Evolutionary conservation across 1,284 basidiomycete genomes (phyloP).

Genomic region (Puccinia polysora): DNA sequence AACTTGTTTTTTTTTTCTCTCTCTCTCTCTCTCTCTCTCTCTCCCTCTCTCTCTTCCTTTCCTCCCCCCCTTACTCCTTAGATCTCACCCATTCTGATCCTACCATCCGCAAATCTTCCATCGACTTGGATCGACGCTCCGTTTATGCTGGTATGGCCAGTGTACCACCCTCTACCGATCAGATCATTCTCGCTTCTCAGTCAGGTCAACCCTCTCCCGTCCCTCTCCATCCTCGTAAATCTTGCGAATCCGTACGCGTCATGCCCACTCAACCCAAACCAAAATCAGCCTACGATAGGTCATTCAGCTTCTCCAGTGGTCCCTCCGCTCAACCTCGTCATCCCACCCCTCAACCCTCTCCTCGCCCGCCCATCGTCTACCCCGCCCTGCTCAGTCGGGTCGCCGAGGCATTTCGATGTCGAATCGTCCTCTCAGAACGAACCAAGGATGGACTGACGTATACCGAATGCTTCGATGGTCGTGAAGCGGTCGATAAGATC

Average conservation of each 20-base stretch:
- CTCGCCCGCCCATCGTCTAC: conserved; percentile 70
- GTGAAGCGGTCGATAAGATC: conserved; percentile 92
- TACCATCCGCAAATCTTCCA: neutral
- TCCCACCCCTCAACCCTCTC: neutral
- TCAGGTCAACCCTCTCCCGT: neutral
- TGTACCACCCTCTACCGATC: neutral
- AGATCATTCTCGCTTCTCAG: neutral
- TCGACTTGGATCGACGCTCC: conserved; percentile 6
- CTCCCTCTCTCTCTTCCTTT: neutral
- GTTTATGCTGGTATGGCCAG: neutral
- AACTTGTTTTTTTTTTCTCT: neutral
- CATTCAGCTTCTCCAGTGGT: conserved; percentile 31
- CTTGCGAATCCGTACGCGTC: conserved; percentile 35
- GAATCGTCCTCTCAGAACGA: conserved; percentile 71
- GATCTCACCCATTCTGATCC: conserved; percentile 3
- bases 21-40: neutral
- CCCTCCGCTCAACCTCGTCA: conserved; percentile 51
- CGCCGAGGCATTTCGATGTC: conserved; percentile 82
- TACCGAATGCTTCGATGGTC: conserved; percentile 91
- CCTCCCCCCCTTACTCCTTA: no score
- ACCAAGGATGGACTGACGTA: conserved; percentile 93
- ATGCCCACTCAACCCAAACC: conserved; percentile 39
- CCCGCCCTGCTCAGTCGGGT: conserved; percentile 91
- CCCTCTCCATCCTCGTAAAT: conserved; percentile 35
- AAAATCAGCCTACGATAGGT: conserved; percentile 12